Conservation (phyloP, 495 filamentous ascomycete genomes). For the Aspergillus carlsbadensis region DNA sequence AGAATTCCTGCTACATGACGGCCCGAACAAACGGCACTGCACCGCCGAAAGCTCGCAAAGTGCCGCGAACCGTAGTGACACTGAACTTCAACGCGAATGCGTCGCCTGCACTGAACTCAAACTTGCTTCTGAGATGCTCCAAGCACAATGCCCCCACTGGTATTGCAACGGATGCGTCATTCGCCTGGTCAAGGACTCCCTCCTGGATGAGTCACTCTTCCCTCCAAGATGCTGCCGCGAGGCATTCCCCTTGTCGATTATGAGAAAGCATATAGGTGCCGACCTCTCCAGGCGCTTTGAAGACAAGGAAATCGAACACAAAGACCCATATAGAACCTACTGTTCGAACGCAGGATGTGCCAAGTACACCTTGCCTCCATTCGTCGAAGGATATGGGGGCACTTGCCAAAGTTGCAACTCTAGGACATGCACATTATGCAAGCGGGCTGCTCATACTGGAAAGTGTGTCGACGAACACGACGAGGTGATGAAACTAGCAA, state of each 20-base stretch:
- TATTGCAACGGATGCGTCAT: conserved; percentile 37
- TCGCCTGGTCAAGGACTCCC: conserved; percentile 27
- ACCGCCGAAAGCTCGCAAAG: conserved; percentile 2
- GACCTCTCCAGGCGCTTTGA: conserved; percentile 11
- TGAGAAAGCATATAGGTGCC: conserved; percentile 17
- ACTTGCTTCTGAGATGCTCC: neutral
- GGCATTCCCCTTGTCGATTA: conserved; percentile 16
- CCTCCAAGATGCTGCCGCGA: conserved; percentile 40
- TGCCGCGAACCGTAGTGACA: neutral
- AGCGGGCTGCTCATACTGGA: conserved; percentile 23
- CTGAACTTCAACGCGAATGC: conserved; percentile 8
- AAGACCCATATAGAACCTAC: conserved; percentile 28
- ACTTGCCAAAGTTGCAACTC: conserved; percentile 26
- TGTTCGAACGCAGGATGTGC: conserved; percentile 28
- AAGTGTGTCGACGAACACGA: conserved; percentile 19
- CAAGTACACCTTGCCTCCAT: conserved; percentile 22
- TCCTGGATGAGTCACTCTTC: conserved; percentile 33
- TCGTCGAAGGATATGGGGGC: conserved; percentile 5
- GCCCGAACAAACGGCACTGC: neutral
- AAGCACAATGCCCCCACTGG: conserved; percentile 30
- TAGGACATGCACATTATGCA: conserved; percentile 36
- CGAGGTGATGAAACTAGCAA: conserved; percentile 23
- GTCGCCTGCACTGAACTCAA: conserved; percentile 8
- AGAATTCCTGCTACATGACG: neutral
- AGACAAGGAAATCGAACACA: conserved; percentile 25